phyloP scores from a whole-genome alignment of 78 protist species.

The slime mould (Dictyostelium discoideum) region dicty_2.7 NC_007090.3:1836501-1837000 shows the following conservation, averaged over 20 bases:
- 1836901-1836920: not conserved
- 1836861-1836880: not conserved
- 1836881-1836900: not conserved
- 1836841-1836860: not conserved
- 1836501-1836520: not conserved
- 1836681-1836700: not conserved
- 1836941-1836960: not conserved
- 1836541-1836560: not conserved
- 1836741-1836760: not conserved
- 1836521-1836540: not conserved
- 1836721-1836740: not conserved
- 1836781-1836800: not conserved
- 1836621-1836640: not conserved
- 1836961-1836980: not conserved
- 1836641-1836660: not conserved
- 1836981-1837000: not conserved
- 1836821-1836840: not conserved
- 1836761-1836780: not conserved
- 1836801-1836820: not conserved
- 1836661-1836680: no score
- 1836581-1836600: not conserved
- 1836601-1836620: not conserved
- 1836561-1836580: not conserved
- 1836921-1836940: not conserved
- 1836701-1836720: constrained; percentile 9